These are phyloP conservation scores for Nissolia schottii DNA, from an alignment of 306 rosid species.

Conservation along the genomic window DNA sequence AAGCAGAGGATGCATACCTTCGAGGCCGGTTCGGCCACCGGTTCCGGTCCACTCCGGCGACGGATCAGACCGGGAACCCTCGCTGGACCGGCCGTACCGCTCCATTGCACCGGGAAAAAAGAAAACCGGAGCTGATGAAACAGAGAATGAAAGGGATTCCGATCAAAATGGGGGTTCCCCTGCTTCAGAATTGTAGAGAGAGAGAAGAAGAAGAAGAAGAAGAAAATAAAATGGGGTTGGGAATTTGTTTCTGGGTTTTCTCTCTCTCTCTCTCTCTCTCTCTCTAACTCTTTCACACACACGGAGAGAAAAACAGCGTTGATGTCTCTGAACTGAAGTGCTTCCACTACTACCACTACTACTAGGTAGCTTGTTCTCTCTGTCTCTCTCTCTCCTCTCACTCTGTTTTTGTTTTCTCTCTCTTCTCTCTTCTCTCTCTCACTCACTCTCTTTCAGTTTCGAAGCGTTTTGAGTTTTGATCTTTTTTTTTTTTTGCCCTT, in stretches of 20 bases:
- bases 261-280: conserved; percentile 18
- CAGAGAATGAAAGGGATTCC: conserved; percentile 43
- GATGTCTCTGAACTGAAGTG: conserved; percentile 5
- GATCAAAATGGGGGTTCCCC: conserved; percentile 56
- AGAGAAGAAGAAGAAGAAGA: conserved; percentile 23
- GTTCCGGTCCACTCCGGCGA: conserved; percentile 67
- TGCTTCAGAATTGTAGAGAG: conserved; percentile 19
- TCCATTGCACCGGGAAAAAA: conserved; percentile 66
- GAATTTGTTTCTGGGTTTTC: conserved; percentile 31
- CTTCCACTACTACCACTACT: background rate
- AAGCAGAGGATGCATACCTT: conserved; percentile 49
- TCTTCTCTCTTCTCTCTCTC: conserved; percentile 23
- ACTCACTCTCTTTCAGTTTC: conserved; percentile 41
- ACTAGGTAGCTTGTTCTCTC: background rate
- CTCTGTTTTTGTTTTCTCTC: conserved; percentile 1
- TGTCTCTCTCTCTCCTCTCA: conserved; percentile 7
- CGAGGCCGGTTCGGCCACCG: conserved; percentile 49
- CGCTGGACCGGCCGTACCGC: conserved; percentile 64
- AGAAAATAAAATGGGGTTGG: conserved; percentile 25
- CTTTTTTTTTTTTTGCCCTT: too few species aligned
- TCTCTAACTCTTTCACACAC: background rate
- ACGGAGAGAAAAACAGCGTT: conserved; percentile 7
- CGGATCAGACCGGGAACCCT: conserved; percentile 84
- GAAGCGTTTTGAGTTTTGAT: conserved; percentile 40
- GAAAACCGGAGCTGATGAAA: conserved; percentile 29